Base-by-base conservation (phyloP, 306 rosid species). In the Quercus mongolica region DNA sequence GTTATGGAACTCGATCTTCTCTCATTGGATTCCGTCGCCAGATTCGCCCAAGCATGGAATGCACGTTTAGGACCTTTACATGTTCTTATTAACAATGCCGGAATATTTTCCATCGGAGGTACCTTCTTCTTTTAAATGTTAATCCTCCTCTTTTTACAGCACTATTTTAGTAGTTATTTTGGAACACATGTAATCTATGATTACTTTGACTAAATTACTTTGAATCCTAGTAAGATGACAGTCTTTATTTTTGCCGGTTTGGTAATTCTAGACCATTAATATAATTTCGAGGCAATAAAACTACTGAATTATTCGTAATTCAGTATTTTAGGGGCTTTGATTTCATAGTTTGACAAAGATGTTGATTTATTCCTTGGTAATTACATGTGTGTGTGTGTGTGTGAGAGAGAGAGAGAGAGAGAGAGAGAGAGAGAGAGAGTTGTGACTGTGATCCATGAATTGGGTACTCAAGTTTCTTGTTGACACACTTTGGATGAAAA, bases 41-140 rank as follows among this genome's bases (percentile, higher is more conserved):
- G 88, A 81, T 96, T 96, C 83, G 86, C 96, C 30, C 82, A 93
- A 76, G 91, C 87, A 6, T 96, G 95, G 94, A 96, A 96, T 89
- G 94, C 97, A 51, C 98, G 99, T 44, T 83, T 79, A 14, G 91
- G 89, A 75, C 94, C 96, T 80, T 86, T 96, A 84, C 92, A 93
- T 69, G 98, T 86, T 88, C 99, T 96, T 81, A 93, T 96, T 77
- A 96, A 96, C 70, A 96, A 96, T 74, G 99, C 99, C 9, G 99
- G 99, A 75, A 96, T 96, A 65, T 96, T 96, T 87, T 90, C 98
- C 61, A 96, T 96, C 13, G 93, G 99, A 84, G 99, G 99, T 96
- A 41, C 46, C 46, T 41, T 74, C 67, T 84, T 84, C 69, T 81
- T 68, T 55, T 10, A 44, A 21, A 26, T 73, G 5, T 30, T 63